Evolutionary conservation across 352 stramenopile species (phyloP).

Genomic region (Elongisporangium anandrum): DNA sequence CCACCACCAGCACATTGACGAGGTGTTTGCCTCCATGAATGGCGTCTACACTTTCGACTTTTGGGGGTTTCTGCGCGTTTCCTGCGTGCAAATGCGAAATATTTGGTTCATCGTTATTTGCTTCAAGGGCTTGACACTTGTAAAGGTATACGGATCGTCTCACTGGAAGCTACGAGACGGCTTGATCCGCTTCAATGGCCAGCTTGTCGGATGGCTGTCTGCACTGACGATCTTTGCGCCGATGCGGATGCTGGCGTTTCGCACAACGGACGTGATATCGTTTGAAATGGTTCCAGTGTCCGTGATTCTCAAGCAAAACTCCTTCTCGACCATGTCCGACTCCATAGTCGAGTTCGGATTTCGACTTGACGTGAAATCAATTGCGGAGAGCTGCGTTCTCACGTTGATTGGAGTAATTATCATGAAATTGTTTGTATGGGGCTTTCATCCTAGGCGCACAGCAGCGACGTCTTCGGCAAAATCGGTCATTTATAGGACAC

Average conservation of each 20-base stretch:
- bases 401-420: too few relatives aligned
- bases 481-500: not conserved
- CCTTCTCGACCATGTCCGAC: not conserved
- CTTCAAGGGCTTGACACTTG: conserved; percentile 6
- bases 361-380: not conserved
- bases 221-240: not conserved
- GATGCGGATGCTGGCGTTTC: not conserved
- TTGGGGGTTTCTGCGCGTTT: conserved; percentile 18
- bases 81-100: conserved; percentile 37
- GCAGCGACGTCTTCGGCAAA: not conserved
- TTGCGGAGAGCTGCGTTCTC: too few relatives aligned
- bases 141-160: not conserved
- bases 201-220: not conserved
- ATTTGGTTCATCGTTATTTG: conserved; percentile 39
- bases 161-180: not conserved
- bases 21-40: not conserved
- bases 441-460: too few relatives aligned
- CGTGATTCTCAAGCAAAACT: not conserved
- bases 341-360: not conserved
- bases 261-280: not conserved
- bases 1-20: not conserved
- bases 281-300: not conserved
- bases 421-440: too few relatives aligned
- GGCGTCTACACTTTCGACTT: not conserved
- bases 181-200: not conserved